These are phyloP conservation scores for Candida nonsorbophila DNA, from an alignment of 805 yeast species.

Conservation along the genomic window DNA sequence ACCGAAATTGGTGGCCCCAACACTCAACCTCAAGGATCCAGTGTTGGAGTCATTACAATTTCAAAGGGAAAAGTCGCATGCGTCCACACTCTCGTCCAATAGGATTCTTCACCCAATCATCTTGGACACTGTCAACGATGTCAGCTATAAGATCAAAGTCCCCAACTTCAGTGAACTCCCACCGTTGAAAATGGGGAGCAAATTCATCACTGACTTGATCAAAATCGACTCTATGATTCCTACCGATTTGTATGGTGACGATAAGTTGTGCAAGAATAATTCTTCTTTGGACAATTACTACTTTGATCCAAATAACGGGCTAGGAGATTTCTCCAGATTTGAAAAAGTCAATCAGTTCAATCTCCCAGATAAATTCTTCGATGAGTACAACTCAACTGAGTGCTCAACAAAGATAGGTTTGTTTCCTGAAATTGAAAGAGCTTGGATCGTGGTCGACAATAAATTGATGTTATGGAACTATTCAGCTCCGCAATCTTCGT, in stretches of 20 bases:
- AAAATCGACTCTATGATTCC: slow-evolving; percentile 56
- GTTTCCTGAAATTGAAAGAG: slow-evolving; percentile 70
- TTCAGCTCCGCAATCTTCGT: slow-evolving; percentile 46
- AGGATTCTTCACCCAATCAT: slow-evolving; percentile 8
- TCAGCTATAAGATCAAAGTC: slow-evolving; percentile 38
- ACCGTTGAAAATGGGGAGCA: slow-evolving; percentile 56
- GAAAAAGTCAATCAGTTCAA: slow-evolving; percentile 62
- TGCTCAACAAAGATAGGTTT: slow-evolving; percentile 75
- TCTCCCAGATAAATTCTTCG: slow-evolving; percentile 77
- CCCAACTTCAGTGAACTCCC: slow-evolving; percentile 48
- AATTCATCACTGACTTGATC: slow-evolving; percentile 55
- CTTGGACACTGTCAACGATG: slow-evolving; percentile 34
- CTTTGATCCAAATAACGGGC: slow-evolving; percentile 39
- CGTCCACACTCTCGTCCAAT: slow-evolving; percentile 3
- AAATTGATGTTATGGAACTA: slow-evolving; percentile 84
- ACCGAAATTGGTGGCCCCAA: slow-evolving; percentile 18
- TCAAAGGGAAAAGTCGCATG: slow-evolving; percentile 18
- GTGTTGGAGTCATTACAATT: slow-evolving; percentile 21
- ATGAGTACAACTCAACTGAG: slow-evolving; percentile 64
- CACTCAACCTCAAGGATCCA: slow-evolving; percentile 8
- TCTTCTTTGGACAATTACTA: slow-evolving; percentile 59
- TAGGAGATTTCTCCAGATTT: slow-evolving; percentile 64
- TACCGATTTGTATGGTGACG: slow-evolving; percentile 49
- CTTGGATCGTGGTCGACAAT: slow-evolving; percentile 84
- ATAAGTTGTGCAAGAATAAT: slow-evolving; percentile 46